phyloP scores from a whole-genome alignment of 805 yeast species.

The Tetrapisispora pingtungensis region DNA sequence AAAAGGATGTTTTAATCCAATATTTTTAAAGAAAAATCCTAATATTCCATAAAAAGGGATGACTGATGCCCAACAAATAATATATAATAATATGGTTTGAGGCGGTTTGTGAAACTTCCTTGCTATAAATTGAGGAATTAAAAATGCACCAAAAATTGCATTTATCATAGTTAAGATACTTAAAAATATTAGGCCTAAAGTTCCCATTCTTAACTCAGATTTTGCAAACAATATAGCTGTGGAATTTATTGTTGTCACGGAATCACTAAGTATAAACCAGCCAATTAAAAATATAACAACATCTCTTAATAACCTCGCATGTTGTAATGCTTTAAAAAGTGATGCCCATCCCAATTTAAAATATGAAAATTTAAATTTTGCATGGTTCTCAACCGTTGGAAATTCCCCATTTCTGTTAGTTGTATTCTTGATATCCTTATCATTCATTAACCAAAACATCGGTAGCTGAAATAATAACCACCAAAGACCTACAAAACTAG shows the following conservation, averaged over 20 bases:
- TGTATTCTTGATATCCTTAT: slow-evolving; percentile 3
- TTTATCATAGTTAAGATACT: slow-evolving; percentile 57
- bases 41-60: slow-evolving; percentile 65
- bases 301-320: slow-evolving; percentile 51
- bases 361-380: slow-evolving; percentile 21
- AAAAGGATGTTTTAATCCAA: slow-evolving; percentile 53
- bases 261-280: slow-evolving; percentile 71
- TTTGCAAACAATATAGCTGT: slow-evolving; percentile 71
- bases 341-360: slow-evolving; percentile 55
- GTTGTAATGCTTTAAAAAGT: slow-evolving; percentile 43
- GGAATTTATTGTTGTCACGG: slow-evolving; percentile 67
- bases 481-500: slow-evolving; percentile 62
- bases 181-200: slow-evolving; percentile 52
- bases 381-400: too few species aligned
- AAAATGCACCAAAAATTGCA: slow-evolving; percentile 58
- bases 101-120: slow-evolving; percentile 34
- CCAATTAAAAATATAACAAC: slow-evolving; percentile 57
- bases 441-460: slow-evolving; percentile 35
- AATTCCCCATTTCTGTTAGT: too few species aligned
- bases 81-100: slow-evolving; percentile 39
- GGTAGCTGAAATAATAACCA: slow-evolving; percentile 69
- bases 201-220: slow-evolving; percentile 57
- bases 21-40: slow-evolving; percentile 44
- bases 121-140: slow-evolving; percentile 38
- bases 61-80: slow-evolving; percentile 50